A percentile compares a stretch with the other conserved stretches of the same genome.
phyloP scores from a whole-genome alignment of 306 rosid species.

The Acacia confusa region DNA sequence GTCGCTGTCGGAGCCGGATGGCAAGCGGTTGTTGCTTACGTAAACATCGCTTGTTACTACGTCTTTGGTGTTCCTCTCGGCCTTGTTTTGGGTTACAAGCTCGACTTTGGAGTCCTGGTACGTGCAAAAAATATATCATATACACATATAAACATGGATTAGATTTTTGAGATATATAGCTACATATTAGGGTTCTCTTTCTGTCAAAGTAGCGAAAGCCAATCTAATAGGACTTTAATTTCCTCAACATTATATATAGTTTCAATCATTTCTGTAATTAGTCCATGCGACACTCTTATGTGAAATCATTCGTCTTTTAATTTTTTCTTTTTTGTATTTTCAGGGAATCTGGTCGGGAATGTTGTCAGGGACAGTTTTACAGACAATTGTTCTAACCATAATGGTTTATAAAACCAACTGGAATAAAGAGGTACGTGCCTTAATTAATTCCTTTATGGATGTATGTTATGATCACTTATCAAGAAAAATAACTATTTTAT shows the following conservation, averaged over 20 bases:
- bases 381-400: slow-evolving; percentile 47
- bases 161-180: no score
- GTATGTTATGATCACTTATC: not conserved
- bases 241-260: no score
- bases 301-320: not conserved
- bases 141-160: no score
- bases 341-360: slow-evolving; percentile 78
- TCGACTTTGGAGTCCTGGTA: not conserved
- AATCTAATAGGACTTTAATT: no score
- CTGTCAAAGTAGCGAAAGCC: no score
- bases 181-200: no score
- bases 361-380: slow-evolving; percentile 59
- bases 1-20: slow-evolving; percentile 18
- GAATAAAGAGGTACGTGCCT: slow-evolving; percentile 48
- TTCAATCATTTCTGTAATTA: no score
- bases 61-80: slow-evolving; percentile 16
- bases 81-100: not conserved
- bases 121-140: not conserved
- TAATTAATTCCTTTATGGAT: not conserved
- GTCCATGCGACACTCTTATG: not conserved
- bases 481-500: not conserved
- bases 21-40: slow-evolving; percentile 11
- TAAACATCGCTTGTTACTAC: slow-evolving; percentile 10
- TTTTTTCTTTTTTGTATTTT: not conserved
- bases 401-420: slow-evolving; percentile 60